Evolutionary conservation across 768 basidiomycete species (phyloP).

Genomic region (Hypholoma sublateritium): DNA sequence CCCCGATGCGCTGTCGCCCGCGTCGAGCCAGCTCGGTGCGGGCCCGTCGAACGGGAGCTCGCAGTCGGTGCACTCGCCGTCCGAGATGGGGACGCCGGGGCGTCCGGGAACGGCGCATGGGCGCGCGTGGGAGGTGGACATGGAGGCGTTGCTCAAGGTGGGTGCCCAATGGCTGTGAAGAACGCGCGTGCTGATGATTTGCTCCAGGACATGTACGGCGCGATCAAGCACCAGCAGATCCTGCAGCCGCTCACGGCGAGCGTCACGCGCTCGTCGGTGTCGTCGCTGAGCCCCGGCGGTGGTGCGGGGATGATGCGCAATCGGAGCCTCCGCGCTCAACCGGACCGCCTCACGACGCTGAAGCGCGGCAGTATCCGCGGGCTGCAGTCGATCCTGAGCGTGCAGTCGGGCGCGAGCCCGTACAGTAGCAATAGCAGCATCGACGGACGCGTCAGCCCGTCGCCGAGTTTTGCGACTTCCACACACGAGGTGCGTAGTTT

Average conservation of each 20-base stretch:
- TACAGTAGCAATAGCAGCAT: constrained; percentile 83
- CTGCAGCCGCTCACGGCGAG: constrained; percentile 70
- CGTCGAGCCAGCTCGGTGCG: constrained; percentile 29
- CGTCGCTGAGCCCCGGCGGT: constrained; percentile 58
- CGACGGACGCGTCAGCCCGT: constrained; percentile 91
- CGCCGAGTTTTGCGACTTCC: constrained; percentile 91
- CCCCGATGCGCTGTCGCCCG: constrained; percentile 44
- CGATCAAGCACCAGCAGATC: constrained; percentile 90
- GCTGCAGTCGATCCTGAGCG: constrained; percentile 72
- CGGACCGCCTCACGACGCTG: constrained; percentile 71
- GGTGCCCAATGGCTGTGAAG: constrained; percentile 6
- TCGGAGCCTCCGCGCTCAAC: constrained; percentile 68
- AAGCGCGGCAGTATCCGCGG: constrained; percentile 94
- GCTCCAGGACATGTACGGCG: constrained; percentile 87
- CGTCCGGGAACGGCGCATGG: constrained; percentile 45
- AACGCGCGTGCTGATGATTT: background rate
- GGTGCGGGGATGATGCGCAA: constrained; percentile 53
- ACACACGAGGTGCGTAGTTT: constrained; percentile 65
- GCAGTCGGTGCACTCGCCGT: constrained; percentile 42
- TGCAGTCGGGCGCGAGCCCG: constrained; percentile 68
- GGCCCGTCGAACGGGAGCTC: constrained; percentile 41
- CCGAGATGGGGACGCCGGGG: constrained; percentile 22
- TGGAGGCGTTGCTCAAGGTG: constrained; percentile 87
- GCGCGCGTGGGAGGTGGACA: constrained; percentile 80
- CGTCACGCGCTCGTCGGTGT: constrained; percentile 46